Evolutionary conservation across 2,329 filamentous ascomycete genomes (phyloP), one percentile per base, ranked within the genome.

Genomic region (Graphilbum fragrans): DNA sequence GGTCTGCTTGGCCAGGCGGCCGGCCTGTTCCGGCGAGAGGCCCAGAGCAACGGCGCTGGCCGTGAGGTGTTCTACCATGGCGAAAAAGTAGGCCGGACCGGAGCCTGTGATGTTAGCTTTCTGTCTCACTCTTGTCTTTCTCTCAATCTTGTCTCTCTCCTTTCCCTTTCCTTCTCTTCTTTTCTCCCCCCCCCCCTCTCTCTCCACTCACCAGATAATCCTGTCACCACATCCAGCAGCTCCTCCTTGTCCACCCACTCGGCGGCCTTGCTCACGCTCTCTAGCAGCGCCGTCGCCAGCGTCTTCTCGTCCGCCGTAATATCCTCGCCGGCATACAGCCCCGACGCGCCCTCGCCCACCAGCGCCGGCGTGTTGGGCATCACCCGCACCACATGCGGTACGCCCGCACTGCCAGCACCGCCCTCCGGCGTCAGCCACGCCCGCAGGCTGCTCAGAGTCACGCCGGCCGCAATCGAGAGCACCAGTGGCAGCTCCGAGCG

Each of bases 301-400:
- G 59, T 55, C 55, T 56, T 64, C 54, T 70, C 66, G 0, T 52
- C 57, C 8, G 54, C 52, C 1, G 61, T 60, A 7, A 70, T 65
- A 27, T 63, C 63, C 7, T 53, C 51, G 23, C 58, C 60, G 5
- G 67, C 67, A 43, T 60, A 70, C 10, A 69, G 51, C 3, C 66
- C 67, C 3, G 65, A 67, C 2, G 67, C 67, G 23, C 67, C 67
- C 55, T 71, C 67, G 20, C 67, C 65, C 10, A 70, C 61, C 25
- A 70, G 53, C 7, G 67, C 67, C 2, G 67, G 67, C 5, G 67
- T 70, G 54, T 71, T 71, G 41, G 67, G 67, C 67, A 71, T 71
- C 43, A 70, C 66, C 18, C 67, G 61, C n/a, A 70, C 64, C 16
- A 68, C 58, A 36, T 64, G 65, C 1, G 66, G 64, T 2, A 58